Conservation (phyloP, 1,284 basidiomycete species). For the Leccinum fallax region DNA sequence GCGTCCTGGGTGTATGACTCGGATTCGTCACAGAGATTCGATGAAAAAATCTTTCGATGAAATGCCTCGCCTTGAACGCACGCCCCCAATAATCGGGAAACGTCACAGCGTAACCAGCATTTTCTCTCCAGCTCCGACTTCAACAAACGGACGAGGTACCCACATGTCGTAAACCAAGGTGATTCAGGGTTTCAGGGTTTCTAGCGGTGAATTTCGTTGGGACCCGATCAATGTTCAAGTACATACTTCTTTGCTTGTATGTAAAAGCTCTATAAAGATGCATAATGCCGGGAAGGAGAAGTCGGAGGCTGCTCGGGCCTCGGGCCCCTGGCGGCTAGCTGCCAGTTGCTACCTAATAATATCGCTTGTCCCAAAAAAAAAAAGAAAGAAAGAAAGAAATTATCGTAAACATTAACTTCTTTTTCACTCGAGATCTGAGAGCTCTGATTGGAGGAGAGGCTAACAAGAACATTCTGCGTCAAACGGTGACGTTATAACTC, state of each 20-base stretch:
- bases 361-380: no score
- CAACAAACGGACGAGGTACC: conserved; percentile 28
- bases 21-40: conserved; percentile 31
- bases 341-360: no score
- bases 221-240: neutral
- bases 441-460: no score
- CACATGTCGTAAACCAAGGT: neutral
- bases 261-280: neutral
- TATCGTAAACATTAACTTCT: no score
- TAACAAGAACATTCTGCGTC: no score
- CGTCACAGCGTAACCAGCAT: conserved; percentile 37
- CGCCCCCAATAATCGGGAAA: conserved; percentile 37
- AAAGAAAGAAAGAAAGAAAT: no score
- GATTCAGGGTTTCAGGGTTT: neutral
- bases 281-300: neutral
- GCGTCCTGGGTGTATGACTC: conserved; percentile 37
- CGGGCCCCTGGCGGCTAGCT: no score
- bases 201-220: neutral
- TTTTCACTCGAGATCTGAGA: no score
- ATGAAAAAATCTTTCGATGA: conserved; percentile 40
- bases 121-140: conserved; percentile 37
- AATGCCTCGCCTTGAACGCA: conserved; percentile 39
- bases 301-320: no score
- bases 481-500: no score
- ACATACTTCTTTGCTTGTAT: neutral